Conservation (phyloP, 805 yeast species). For the Kuraishia ogatae region DNA sequence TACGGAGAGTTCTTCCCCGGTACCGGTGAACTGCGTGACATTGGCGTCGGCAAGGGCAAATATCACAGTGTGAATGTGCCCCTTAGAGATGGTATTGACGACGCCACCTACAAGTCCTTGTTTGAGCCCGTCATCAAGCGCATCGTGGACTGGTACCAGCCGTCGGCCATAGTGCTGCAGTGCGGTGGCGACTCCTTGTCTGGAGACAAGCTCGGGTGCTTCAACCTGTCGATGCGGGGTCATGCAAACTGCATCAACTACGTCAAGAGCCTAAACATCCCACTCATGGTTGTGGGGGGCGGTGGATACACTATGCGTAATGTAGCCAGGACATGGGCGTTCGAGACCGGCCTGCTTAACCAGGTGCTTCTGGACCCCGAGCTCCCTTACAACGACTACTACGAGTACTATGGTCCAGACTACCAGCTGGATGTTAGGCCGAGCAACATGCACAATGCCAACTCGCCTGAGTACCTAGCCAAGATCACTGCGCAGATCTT, state of each 20-base stretch:
- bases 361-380: slow-evolving; percentile 70
- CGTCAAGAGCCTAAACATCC: slow-evolving; percentile 78
- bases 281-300: slow-evolving; percentile 92
- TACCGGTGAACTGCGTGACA: slow-evolving; percentile 79
- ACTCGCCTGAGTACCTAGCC: slow-evolving; percentile 85
- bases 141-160: slow-evolving; percentile 81
- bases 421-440: slow-evolving; percentile 92
- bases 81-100: slow-evolving; percentile 88
- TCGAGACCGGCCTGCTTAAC: slow-evolving; percentile 82
- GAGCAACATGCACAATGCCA: slow-evolving; percentile 93
- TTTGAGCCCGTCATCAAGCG: slow-evolving; percentile 83
- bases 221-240: slow-evolving; percentile 86
- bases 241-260: slow-evolving; percentile 94
- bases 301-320: slow-evolving; percentile 98
- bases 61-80: slow-evolving; percentile 83
- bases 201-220: slow-evolving; percentile 93
- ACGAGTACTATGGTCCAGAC: slow-evolving; percentile 96
- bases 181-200: slow-evolving; percentile 98
- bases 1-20: slow-evolving; percentile 94
- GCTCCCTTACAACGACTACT: slow-evolving; percentile 89
- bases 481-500: slow-evolving; percentile 73
- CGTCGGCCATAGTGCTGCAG: slow-evolving; percentile 93
- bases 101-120: slow-evolving; percentile 72
- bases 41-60: slow-evolving; percentile 80
- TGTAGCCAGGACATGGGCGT: slow-evolving; percentile 93